Evolutionary conservation across 257 asterid species (phyloP).

Genomic region (Nicotiana paniculata): DNA sequence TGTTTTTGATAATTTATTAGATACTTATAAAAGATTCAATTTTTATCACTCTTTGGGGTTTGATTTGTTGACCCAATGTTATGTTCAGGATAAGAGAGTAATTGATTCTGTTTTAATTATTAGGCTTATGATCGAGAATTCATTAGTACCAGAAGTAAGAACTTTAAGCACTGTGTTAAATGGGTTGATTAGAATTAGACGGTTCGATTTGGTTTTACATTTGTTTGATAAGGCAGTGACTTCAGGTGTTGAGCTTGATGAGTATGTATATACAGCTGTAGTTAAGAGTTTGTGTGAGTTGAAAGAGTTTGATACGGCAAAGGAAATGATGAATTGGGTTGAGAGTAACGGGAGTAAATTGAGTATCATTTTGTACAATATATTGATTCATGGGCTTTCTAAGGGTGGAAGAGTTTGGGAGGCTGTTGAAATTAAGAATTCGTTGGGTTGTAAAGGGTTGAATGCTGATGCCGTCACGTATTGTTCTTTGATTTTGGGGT

Average conservation of each 20-base stretch:
- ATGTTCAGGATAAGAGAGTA: conserved; percentile 50
- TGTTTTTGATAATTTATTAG: conserved; percentile 37
- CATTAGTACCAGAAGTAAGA: conserved; percentile 74
- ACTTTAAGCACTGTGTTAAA: conserved; percentile 63
- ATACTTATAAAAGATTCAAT: conserved; percentile 37
- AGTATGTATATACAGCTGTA: conserved; percentile 50
- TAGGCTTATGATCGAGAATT: conserved; percentile 53
- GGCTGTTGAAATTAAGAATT: conserved; percentile 63
- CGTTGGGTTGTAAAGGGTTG: conserved; percentile 38
- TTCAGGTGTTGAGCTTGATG: conserved; percentile 42
- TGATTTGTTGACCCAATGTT: conserved; percentile 65
- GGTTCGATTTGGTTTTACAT: conserved; percentile 48
- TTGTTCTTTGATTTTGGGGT: conserved; percentile 60
- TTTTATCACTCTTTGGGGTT: conserved; percentile 58
- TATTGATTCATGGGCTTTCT: conserved; percentile 82
- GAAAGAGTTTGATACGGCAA: conserved; percentile 56
- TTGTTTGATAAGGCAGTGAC: conserved; percentile 51
- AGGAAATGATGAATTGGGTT: conserved; percentile 42
- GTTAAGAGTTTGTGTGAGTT: conserved; percentile 71
- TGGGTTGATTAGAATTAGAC: conserved; percentile 56
- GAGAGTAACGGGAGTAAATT: conserved; percentile 38
- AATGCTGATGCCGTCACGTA: conserved; percentile 67
- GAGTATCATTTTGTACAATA: conserved; percentile 65
- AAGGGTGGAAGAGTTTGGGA: conserved; percentile 55
- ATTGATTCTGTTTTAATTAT: conserved; percentile 56